Evolutionary conservation across 352 stramenopile genomes (phyloP).

Genomic region (Phytopythium mirpurense): DNA sequence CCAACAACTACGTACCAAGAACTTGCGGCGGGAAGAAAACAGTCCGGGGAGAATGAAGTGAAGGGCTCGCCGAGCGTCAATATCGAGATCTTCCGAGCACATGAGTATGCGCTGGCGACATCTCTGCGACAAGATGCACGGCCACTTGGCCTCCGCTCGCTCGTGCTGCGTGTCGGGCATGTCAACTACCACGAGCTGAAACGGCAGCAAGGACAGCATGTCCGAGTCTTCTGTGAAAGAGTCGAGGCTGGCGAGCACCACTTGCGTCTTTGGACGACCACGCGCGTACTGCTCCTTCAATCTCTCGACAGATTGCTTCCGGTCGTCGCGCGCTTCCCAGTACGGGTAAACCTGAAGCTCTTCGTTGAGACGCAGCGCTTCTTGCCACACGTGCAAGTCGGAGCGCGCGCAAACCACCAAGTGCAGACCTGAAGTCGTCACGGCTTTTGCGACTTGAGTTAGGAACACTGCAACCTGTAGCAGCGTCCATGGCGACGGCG

Average conservation of each 20-base stretch:
- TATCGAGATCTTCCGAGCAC: slow-evolving; percentile 20
- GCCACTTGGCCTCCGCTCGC: slow-evolving; percentile 34
- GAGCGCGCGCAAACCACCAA: slow-evolving; percentile 35
- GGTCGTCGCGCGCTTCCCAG: slow-evolving; percentile 43
- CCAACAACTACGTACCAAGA: slow-evolving; percentile 44
- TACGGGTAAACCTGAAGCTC: slow-evolving; percentile 40
- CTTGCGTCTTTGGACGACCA: slow-evolving; percentile 24
- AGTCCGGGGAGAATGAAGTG: slow-evolving; percentile 67
- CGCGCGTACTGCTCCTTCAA: slow-evolving; percentile 31
- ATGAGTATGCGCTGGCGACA: slow-evolving; percentile 67
- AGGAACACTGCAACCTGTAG: slow-evolving; percentile 12
- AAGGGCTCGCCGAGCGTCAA: slow-evolving; percentile 46
- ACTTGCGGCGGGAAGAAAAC: slow-evolving; percentile 63
- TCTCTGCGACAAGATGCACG: slow-evolving; percentile 41
- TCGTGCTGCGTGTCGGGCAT: slow-evolving; percentile 20
- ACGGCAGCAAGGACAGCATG: slow-evolving; percentile 34
- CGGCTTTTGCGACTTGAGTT: not conserved
- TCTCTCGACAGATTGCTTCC: slow-evolving; percentile 26
- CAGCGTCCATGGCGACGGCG: not conserved
- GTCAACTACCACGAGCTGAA: slow-evolving; percentile 43
- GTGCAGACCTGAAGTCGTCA: slow-evolving; percentile 17
- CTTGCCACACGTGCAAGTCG: slow-evolving; percentile 38
- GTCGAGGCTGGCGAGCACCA: slow-evolving; percentile 57
- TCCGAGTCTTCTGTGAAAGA: slow-evolving; percentile 45
- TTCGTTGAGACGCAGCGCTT: slow-evolving; percentile 17